Percentiles rank a stretch among this genome's conserved stretches.
phyloP scores from a whole-genome alignment of 2,329 filamentous ascomycete species.

The Scedosporium dehoogii region DNA sequence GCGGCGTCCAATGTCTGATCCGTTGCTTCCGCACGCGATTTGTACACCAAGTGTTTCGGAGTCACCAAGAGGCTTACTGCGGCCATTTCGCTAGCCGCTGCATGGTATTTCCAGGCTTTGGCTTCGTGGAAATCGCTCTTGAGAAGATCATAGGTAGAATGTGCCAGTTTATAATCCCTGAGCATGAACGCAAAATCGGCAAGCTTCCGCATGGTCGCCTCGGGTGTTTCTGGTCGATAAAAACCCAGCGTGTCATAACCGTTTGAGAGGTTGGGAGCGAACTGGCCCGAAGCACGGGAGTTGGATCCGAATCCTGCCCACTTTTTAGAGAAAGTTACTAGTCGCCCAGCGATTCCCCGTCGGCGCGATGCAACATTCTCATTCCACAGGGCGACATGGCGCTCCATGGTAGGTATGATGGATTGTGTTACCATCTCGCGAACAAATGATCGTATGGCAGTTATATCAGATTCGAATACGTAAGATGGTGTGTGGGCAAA shows the following conservation, averaged over 20 bases:
- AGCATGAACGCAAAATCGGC: constrained; percentile 97
- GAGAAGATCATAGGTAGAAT: constrained; percentile 85
- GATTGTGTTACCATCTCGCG: constrained; percentile 94
- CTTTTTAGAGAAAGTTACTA: constrained; percentile 86
- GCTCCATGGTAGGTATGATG: constrained; percentile 92
- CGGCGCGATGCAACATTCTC: constrained; percentile 90
- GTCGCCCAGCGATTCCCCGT: constrained; percentile 81
- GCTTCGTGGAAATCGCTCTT: constrained; percentile 85
- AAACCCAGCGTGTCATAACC: constrained; percentile 78
- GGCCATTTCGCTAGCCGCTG: constrained; percentile 90
- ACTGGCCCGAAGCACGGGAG: constrained; percentile 39
- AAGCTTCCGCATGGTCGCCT: constrained; percentile 85
- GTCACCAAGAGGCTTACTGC: constrained; percentile 74
- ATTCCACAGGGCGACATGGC: constrained; percentile 85
- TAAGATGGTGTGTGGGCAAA: constrained; percentile 64
- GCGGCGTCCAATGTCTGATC: constrained; percentile 84
- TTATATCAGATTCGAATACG: constrained; percentile 86
- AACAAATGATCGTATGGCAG: constrained; percentile 78
- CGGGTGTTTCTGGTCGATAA: constrained; percentile 73
- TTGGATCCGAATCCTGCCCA: constrained; percentile 73
- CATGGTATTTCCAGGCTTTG: constrained; percentile 94
- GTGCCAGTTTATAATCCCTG: constrained; percentile 85
- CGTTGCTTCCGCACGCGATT: constrained; percentile 68
- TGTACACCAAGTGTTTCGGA: constrained; percentile 61
- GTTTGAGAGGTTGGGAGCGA: constrained; percentile 26